Base-by-base conservation (phyloP, 2,329 filamentous ascomycete genomes). In the Stachybotrys chlorohalonatus region DNA sequence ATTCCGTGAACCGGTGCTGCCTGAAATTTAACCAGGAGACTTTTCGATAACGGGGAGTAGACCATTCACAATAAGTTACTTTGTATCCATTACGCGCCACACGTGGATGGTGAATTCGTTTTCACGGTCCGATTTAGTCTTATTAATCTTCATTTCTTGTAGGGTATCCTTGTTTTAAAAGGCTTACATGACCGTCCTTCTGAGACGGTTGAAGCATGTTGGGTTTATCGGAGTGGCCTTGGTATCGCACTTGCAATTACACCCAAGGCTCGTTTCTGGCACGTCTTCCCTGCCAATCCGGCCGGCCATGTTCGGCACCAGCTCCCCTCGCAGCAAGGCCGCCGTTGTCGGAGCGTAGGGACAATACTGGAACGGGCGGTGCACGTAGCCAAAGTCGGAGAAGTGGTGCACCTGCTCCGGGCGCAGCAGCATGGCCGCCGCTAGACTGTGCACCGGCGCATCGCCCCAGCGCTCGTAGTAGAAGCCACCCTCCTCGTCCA, bases 401-500 rank as follows among this genome's bases (percentile, higher is more conserved):
- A 75, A 75, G 58, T 75, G 73, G 57, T 75, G 73, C 17, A 75
- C 67, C 54, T 70, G 64, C 11, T 65, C 60, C 11, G 73, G 66
- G 46, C 70, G 65, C 31, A 73, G 65, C 16, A 75, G 66, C 68
- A 75, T 70, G 52, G 65, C 71, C 30, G 74, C 63, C 1, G 73
- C 73, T 5, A 76, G 66, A 3, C 72, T 73, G 55, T 76, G 74
- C 5, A 75, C 69, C 1, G 73, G 68, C 11, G 74, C 73, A 50
- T 75, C 74, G 47, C 74, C 74, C 73, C 73, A 76, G 53, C 73
- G 63, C 58, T 76, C 73, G 52, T 67, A 66, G 53, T 75, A 76
- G 56, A 76, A 76, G 1, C 73, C 73, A 2, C 71, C 72, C 39
- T 68, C 68, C 49, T 61, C 64, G 50, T 76, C 73, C 13, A 76